A percentile compares a stretch with the other conserved stretches of the same genome.
These are phyloP conservation scores for Lablab purpureus DNA, from an alignment of 306 rosid genomes.

Conservation along the genomic window DNA sequence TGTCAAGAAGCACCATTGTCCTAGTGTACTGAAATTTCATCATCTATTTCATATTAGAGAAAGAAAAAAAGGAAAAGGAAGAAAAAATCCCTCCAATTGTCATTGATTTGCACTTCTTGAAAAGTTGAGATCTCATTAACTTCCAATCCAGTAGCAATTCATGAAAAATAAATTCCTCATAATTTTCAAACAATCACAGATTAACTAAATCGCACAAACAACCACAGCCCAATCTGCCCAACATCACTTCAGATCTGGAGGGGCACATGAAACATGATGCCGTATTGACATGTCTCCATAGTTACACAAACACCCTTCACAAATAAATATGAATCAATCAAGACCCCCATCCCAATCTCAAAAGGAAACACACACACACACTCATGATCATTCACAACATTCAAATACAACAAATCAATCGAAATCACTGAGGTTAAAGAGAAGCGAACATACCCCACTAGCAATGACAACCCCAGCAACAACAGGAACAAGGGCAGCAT, in stretches of 20 bases:
- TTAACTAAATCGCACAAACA: slow-evolving; percentile 30
- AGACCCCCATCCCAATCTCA: neutral
- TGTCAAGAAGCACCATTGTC: slow-evolving; percentile 10
- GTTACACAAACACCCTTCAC: slow-evolving; percentile 25
- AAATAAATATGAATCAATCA: slow-evolving; percentile 31
- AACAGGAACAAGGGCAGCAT: slow-evolving; percentile 96
- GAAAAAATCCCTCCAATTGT: neutral
- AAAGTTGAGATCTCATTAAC: slow-evolving; percentile 39
- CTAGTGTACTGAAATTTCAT: neutral
- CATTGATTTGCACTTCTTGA: slow-evolving; percentile 24
- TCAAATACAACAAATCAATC: slow-evolving; percentile 20
- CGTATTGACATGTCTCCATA: slow-evolving; percentile 26
- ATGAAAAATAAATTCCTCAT: neutral
- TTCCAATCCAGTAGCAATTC: slow-evolving; percentile 4
- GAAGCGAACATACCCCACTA: slow-evolving; percentile 78
- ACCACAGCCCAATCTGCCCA: neutral
- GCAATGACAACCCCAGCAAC: slow-evolving; percentile 99
- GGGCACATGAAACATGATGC: slow-evolving; percentile 22
- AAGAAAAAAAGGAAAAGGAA: neutral
- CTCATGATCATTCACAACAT: neutral
- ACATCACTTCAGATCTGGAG: slow-evolving; percentile 63
- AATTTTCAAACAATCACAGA: slow-evolving; percentile 42
- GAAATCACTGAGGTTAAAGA: slow-evolving; percentile 3
- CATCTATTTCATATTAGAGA: slow-evolving; percentile 2
- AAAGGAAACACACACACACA: neutral